Evolutionary conservation across 441 rosid genomes (phyloP), one percentile per base, ranked within the genome.

Genomic region (Erodium texanum): DNA sequence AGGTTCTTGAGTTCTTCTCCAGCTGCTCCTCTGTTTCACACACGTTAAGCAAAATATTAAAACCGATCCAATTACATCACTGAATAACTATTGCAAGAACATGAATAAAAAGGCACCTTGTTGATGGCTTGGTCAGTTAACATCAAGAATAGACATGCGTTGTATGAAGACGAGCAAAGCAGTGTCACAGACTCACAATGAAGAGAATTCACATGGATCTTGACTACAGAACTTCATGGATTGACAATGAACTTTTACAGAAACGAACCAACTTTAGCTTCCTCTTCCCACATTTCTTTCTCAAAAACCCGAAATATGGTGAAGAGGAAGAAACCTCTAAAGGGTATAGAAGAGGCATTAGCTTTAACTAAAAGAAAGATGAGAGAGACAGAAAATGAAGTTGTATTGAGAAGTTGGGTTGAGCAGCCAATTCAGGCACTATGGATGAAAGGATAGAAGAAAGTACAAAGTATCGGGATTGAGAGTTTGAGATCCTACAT

Each of bases 251-350:
- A n/a, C 19, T 9, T 8, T 72, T 45, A 52, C 50, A 73, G 70
- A 70, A 70, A 38, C 66, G 41, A 68, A 58, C 74, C 71, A 20
- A 64, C 24, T 73, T 72, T 67, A 66, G 48, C 76, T 67, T 74
- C 77, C 78, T 52, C 77, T 69, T 72, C 70, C 87, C 80, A 74
- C 80, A 78, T 86, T 81, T 73, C 81, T 70, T 71, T 75, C 68
- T 24, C 56, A 81, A 89, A 89, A 82, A 79, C 72, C 69, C 77
- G 75, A 84, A 83, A 77, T 75, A 69, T 72, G 82, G 80, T 8
- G 62, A 74, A 75, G 74, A 73, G 50, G 80, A 73, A 71, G 38
- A 67, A 74, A 77, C 78, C 72, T 71, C 76, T 32, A 29, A 20
- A 43, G 67, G 67, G 71, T 36, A 74, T 58, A 45, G 36, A 10